A percentile compares a stretch with the other conserved stretches of the same genome.
These are phyloP conservation scores for Globisporangium rhizosaccharum DNA, from an alignment of 352 stramenopile genomes.

Conservation along the genomic window DNA sequence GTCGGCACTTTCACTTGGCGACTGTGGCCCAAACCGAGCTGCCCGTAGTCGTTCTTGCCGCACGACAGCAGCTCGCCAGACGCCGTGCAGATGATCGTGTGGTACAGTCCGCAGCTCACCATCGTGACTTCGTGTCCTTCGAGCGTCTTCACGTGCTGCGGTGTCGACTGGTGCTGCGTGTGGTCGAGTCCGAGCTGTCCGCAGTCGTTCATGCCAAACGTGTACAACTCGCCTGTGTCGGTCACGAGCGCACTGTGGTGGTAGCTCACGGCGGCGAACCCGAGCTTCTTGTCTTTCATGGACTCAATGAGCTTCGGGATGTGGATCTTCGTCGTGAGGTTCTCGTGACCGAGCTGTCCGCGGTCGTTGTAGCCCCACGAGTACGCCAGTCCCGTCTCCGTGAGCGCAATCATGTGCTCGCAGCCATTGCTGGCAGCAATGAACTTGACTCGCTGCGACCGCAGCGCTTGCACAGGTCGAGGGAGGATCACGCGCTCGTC, in stretches of 20 bases:
- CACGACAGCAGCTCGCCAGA: constrained; percentile 67
- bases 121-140: constrained; percentile 68
- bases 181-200: constrained; percentile 80
- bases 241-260: constrained; percentile 81
- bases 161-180: constrained; percentile 66
- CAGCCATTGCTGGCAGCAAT: constrained; percentile 86
- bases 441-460: constrained; percentile 72
- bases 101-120: constrained; percentile 79
- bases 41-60: constrained; percentile 87
- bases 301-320: constrained; percentile 81
- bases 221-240: constrained; percentile 72
- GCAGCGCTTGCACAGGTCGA: constrained; percentile 66
- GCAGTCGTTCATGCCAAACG: constrained; percentile 89
- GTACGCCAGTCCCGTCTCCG: constrained; percentile 71
- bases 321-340: constrained; percentile 80
- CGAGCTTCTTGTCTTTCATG: constrained; percentile 78
- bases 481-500: constrained; percentile 85
- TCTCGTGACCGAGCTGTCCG: constrained; percentile 82
- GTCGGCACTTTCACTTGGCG: constrained; percentile 69
- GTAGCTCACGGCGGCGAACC: constrained; percentile 79
- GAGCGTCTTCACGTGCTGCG: constrained; percentile 73
- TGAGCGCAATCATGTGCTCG: constrained; percentile 85
- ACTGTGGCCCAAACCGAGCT: constrained; percentile 76
- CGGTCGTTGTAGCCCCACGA: constrained; percentile 88
- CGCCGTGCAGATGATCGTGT: constrained; percentile 75